These are phyloP conservation scores for Trichosporon ovoides DNA, from an alignment of 1,284 basidiomycete species.

Conservation along the genomic window DNA sequence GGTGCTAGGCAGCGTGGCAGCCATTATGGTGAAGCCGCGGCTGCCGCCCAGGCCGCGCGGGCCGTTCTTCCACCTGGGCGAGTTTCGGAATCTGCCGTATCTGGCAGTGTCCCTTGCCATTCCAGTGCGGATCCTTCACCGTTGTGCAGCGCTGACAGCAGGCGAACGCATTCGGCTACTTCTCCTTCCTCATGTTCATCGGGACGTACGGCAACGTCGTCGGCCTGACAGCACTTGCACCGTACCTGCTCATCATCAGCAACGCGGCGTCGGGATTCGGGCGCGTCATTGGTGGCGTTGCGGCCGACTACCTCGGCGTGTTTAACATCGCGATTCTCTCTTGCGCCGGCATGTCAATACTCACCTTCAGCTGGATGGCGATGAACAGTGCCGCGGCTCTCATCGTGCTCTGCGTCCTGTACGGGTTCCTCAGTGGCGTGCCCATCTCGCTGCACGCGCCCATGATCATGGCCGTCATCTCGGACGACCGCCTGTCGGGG, in stretches of 20 bases:
- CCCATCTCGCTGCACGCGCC: slow-evolving; percentile 38
- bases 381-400: slow-evolving; percentile 24
- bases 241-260: slow-evolving; percentile 38
- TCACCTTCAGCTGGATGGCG: slow-evolving; percentile 34
- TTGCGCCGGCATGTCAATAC: slow-evolving; percentile 22
- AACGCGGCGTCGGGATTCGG: slow-evolving; percentile 35
- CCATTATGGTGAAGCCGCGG: slow-evolving; percentile 33
- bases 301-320: slow-evolving; percentile 29
- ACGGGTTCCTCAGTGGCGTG: slow-evolving; percentile 32
- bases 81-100: slow-evolving; percentile 33
- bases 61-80: slow-evolving; percentile 30
- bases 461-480: slow-evolving; percentile 24
- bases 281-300: slow-evolving; percentile 27
- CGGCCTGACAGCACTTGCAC: slow-evolving; percentile 28
- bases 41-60: slow-evolving; percentile 34
- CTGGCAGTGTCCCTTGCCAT: slow-evolving; percentile 21
- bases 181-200: slow-evolving; percentile 35
- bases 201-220: slow-evolving; percentile 33
- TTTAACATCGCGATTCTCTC: slow-evolving; percentile 35
- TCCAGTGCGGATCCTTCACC: slow-evolving; percentile 20
- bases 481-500: slow-evolving; percentile 33
- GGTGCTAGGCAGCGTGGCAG: slow-evolving; percentile 24
- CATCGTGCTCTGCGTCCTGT: slow-evolving; percentile 32
- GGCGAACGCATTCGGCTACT: slow-evolving; percentile 27
- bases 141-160: too few relatives aligned